A percentile compares a stretch with the other conserved stretches of the same genome.
Evolutionary conservation across 108 stramenopile genomes (phyloP).

Genomic region (Craspedostauros australis): DNA sequence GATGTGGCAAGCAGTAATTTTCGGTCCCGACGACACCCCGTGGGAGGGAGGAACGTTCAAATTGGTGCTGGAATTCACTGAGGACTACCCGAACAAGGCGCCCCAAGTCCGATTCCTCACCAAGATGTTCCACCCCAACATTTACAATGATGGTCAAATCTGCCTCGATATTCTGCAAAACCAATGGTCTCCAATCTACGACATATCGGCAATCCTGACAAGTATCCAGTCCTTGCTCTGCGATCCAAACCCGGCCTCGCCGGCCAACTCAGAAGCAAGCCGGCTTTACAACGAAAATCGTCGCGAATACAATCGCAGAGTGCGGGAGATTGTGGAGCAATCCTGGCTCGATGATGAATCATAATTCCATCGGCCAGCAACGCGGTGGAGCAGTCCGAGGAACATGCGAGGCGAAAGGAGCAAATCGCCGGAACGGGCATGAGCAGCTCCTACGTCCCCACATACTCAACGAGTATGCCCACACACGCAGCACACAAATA

Average conservation of each 20-base stretch:
- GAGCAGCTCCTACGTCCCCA: too few relatives aligned
- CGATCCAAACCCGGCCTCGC: slow-evolving; percentile 99
- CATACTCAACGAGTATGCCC: too few relatives aligned
- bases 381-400: too few relatives aligned
- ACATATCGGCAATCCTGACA: slow-evolving; percentile 98
- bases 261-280: slow-evolving; percentile 95
- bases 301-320: slow-evolving; percentile 97
- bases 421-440: too few relatives aligned
- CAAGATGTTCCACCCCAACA: slow-evolving; percentile 99
- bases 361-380: too few relatives aligned
- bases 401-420: too few relatives aligned
- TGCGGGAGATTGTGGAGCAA: slow-evolving; percentile 97
- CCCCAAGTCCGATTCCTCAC: slow-evolving; percentile 96
- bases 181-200: slow-evolving; percentile 99
- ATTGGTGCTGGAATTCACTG: slow-evolving; percentile 94
- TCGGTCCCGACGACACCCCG: slow-evolving; percentile 98
- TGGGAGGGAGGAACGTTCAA: slow-evolving; percentile 99
- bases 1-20: slow-evolving; percentile 97
- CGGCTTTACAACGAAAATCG: slow-evolving; percentile 96
- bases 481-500: too few relatives aligned
- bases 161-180: slow-evolving; percentile 99
- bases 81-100: slow-evolving; percentile 99
- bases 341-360: slow-evolving; percentile 89
- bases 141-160: slow-evolving; percentile 98
- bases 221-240: slow-evolving; percentile 97